These are phyloP conservation scores for Tolypocladium album DNA, from an alignment of 2,329 filamentous ascomycete species.

Conservation along the genomic window DNA sequence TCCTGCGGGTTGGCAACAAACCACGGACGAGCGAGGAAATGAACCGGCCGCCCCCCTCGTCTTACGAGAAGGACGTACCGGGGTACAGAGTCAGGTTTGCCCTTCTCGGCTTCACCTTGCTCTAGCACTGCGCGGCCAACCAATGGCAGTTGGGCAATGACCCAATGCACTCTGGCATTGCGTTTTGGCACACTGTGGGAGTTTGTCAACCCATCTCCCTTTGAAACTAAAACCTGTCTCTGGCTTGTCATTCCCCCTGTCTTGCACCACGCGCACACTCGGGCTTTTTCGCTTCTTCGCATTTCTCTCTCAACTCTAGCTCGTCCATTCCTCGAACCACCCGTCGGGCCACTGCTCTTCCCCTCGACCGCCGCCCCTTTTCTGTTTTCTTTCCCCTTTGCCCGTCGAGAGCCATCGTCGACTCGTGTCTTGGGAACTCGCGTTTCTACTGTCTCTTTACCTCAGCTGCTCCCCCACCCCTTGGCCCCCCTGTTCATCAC, in stretches of 20 bases:
- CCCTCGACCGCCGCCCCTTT: no score
- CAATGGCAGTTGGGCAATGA: neutral
- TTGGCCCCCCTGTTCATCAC: neutral
- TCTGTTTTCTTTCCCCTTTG: neutral
- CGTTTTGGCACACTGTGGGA: constrained; percentile 1
- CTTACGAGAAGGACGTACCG: neutral
- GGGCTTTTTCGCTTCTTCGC: neutral
- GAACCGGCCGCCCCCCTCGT: neutral
- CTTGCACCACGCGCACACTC: neutral
- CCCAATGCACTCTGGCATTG: neutral
- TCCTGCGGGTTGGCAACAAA: neutral
- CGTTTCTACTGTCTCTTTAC: neutral
- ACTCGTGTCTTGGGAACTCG: neutral
- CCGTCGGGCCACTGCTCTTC: neutral
- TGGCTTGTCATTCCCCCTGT: constrained; percentile 2
- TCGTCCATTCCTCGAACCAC: neutral
- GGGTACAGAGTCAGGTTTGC: constrained; percentile 1
- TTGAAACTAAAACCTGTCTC: constrained; percentile 19
- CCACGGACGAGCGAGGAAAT: neutral
- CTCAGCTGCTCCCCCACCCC: neutral
- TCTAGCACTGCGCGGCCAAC: neutral
- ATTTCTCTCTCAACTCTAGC: neutral
- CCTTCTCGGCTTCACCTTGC: neutral
- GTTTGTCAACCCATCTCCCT: constrained; percentile 14
- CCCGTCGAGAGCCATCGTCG: neutral